phyloP scores from a whole-genome alignment of 2,329 filamentous ascomycete genomes.

The Clathrospora elynae region DNA sequence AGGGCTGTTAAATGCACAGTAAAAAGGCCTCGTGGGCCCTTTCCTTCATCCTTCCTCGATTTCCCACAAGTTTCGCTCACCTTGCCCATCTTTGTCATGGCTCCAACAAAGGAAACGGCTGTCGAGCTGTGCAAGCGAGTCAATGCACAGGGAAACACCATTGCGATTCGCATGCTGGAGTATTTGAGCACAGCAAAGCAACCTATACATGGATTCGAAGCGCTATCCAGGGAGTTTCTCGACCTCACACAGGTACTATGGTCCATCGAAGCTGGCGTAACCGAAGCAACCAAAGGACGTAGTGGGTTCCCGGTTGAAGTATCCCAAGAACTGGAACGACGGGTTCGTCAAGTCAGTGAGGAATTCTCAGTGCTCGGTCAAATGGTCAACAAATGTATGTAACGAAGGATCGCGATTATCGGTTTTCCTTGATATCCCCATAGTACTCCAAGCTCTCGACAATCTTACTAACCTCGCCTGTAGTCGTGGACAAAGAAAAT shows the following conservation, averaged over 20 bases:
- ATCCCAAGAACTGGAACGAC: conserved; percentile 66
- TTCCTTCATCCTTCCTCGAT: conserved; percentile 7
- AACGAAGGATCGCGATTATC: not conserved
- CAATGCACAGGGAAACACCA: conserved; percentile 58
- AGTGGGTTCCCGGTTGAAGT: conserved; percentile 65
- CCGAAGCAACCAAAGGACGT: conserved; percentile 50
- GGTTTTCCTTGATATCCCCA: not conserved
- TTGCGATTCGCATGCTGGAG: conserved; percentile 56
- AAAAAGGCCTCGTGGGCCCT: conserved; percentile 20
- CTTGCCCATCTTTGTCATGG: conserved; percentile 27
- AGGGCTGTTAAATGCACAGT: conserved; percentile 17
- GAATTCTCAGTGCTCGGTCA: conserved; percentile 69
- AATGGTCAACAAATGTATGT: conserved; percentile 58
- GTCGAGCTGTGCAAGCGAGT: conserved; percentile 63
- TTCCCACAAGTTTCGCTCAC: conserved; percentile 9
- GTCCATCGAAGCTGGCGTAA: conserved; percentile 69
- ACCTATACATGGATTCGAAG: conserved; percentile 51
- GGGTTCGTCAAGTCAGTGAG: conserved; percentile 64
- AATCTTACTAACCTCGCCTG: conserved; percentile 2
- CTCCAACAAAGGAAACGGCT: conserved; percentile 47
- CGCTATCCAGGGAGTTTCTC: conserved; percentile 68
- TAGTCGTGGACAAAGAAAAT: conserved; percentile 63
- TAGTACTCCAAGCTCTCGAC: not conserved
- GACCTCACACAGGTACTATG: conserved; percentile 69
- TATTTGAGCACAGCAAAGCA: conserved; percentile 43